Percentiles rank a stretch among this genome's conserved stretches.
Conservation (phyloP, 768 basidiomycete genomes). For the Suillus paluster region DNA sequence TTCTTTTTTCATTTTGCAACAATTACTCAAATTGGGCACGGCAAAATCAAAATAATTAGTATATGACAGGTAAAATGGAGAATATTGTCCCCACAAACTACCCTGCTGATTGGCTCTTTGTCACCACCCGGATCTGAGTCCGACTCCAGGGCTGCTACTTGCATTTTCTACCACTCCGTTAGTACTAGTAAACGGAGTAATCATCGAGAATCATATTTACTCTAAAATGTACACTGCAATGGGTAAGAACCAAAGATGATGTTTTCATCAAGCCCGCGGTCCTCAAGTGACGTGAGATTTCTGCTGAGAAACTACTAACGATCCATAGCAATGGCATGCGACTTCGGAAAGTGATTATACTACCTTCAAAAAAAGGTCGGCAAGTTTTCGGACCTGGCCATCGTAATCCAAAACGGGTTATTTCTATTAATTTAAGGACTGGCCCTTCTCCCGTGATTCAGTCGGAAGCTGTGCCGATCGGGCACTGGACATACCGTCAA, state of each 20-base stretch:
- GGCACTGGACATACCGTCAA: not conserved
- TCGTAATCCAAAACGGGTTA: not conserved
- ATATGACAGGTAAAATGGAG: conserved; percentile 1
- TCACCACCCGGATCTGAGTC: conserved; percentile 1
- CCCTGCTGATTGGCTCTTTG: not conserved
- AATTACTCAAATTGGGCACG: not conserved
- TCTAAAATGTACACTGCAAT: conserved; percentile 1
- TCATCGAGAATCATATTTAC: no score
- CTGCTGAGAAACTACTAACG: conserved; percentile 5
- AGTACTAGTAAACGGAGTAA: conserved; percentile 2
- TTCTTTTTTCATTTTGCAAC: not conserved
- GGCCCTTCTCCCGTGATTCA: conserved; percentile 6
- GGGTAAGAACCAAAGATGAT: not conserved
- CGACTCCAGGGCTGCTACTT: not conserved
- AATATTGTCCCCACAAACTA: no score
- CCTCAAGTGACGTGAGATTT: conserved; percentile 6
- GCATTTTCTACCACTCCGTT: no score
- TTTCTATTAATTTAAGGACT: conserved; percentile 2
- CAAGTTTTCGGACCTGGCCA: conserved; percentile 3
- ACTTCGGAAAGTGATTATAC: conserved; percentile 8
- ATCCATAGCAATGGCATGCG: conserved; percentile 9
- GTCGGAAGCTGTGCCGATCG: conserved; percentile 7
- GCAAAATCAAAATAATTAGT: not conserved
- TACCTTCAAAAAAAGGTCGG: conserved; percentile 5
- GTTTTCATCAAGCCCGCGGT: conserved; percentile 6